Percentiles rank a stretch among this genome's conserved stretches.
These are phyloP conservation scores for Dissophora ornata DNA, from an alignment of 192 early-diverging fungal genomes.

Conservation along the genomic window DNA sequence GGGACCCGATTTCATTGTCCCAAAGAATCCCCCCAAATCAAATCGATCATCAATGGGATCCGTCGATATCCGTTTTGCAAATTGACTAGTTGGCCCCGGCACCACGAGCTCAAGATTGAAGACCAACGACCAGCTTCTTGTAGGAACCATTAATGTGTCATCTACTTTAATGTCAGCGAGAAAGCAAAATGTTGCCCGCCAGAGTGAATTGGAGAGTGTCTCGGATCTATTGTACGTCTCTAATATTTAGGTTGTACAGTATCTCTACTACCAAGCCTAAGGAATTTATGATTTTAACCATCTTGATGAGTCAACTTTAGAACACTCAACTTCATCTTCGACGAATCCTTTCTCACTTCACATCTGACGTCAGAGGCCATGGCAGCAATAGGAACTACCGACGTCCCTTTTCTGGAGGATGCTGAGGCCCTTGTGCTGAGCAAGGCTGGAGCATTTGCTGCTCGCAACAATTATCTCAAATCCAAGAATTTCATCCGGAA, in stretches of 20 bases:
- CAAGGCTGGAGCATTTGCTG: no score
- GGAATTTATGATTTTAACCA: background rate
- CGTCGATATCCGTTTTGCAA: conserved; percentile 2
- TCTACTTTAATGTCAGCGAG: conserved; percentile 1
- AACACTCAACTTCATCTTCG: conserved; percentile 1
- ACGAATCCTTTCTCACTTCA: background rate
- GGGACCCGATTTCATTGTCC: no score
- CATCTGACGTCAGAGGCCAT: background rate
- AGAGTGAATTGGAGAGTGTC: background rate
- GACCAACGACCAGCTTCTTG: background rate
- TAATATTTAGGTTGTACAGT: background rate
- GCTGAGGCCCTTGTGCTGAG: background rate
- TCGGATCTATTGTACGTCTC: conserved; percentile 19
- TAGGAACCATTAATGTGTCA: background rate
- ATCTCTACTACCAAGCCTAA: background rate
- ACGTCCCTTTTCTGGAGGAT: background rate
- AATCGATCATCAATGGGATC: conserved; percentile 20
- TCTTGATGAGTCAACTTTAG: background rate
- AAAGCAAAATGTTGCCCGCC: background rate
- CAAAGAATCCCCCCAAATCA: no score
- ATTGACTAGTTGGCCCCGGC: conserved; percentile 12
- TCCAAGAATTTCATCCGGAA: no score
- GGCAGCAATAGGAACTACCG: background rate
- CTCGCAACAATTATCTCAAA: no score
- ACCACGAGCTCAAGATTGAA: background rate